phyloP scores from a whole-genome alignment of 345 rosid species.

The Turnera subulata region DNA sequence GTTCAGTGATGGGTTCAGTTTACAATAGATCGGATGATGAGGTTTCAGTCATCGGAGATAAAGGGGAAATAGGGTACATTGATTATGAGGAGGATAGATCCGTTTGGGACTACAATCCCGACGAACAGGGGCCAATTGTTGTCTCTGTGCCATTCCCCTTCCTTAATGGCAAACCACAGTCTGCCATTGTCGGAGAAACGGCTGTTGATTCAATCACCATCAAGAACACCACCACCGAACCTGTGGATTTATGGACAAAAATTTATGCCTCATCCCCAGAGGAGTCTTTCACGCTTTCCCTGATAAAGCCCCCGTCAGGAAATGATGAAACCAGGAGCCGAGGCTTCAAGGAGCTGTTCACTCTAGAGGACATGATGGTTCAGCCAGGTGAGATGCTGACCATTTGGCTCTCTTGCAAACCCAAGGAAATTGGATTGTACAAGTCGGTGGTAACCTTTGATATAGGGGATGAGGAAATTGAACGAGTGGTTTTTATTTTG shows the following conservation, averaged over 20 bases:
- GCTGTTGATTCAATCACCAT: slow-evolving; percentile 40
- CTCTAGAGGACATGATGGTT: slow-evolving; percentile 77
- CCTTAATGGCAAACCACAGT: slow-evolving; percentile 54
- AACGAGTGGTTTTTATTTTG: slow-evolving; percentile 65
- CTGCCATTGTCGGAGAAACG: slow-evolving; percentile 50
- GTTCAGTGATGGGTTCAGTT: slow-evolving; percentile 37
- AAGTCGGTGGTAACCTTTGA: slow-evolving; percentile 59
- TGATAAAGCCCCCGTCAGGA: slow-evolving; percentile 55
- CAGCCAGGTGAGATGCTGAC: slow-evolving; percentile 59
- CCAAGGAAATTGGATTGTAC: slow-evolving; percentile 62
- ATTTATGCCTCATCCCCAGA: slow-evolving; percentile 23
- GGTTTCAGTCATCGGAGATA: slow-evolving; percentile 63
- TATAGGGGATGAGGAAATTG: slow-evolving; percentile 44
- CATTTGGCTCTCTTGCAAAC: slow-evolving; percentile 78
- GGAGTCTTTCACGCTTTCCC: slow-evolving; percentile 51
- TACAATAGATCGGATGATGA: slow-evolving; percentile 57
- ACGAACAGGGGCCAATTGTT: slow-evolving; percentile 51
- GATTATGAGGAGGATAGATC: slow-evolving; percentile 62
- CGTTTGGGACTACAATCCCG: slow-evolving; percentile 39
- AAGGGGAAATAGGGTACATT: slow-evolving; percentile 67
- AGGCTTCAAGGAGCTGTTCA: slow-evolving; percentile 40
- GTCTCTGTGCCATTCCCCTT: slow-evolving; percentile 74
- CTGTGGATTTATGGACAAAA: slow-evolving; percentile 24
- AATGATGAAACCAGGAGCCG: slow-evolving; percentile 18
- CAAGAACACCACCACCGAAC: slow-evolving; percentile 18